Evolutionary conservation across 1,139 yeast genomes (phyloP), one percentile per base, ranked within the genome.

Genomic region (Suzukiozyma palmioleophila): DNA sequence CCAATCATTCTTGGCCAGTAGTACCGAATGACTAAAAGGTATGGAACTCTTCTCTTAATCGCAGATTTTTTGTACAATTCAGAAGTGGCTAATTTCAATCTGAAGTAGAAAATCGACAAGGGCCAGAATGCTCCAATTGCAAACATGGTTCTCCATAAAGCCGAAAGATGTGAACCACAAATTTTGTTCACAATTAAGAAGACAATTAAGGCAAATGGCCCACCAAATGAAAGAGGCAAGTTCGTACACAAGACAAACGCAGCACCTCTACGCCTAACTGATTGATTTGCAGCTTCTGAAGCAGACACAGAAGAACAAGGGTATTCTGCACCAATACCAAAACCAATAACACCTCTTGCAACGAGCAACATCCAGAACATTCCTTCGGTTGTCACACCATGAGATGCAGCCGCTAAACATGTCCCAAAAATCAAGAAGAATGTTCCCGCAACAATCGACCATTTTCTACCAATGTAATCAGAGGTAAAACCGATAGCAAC

Each of bases 61-160:
- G 79, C 77, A 29, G 67, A 64, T 46, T 66, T 65, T 46, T 66
- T 66, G 56, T 68, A 74, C 37, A 71, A 66, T 37, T 66, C 75
- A 2, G 86, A 79, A 21, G 86, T 77, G n/a, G 79, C 78, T 84
- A 84, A 79, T 52, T 74, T 81, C 61, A 70, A 60, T 51, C 92
- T 74, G 68, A 84, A 84, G 56, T 79, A 81, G 54, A 84, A 83
- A 33, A 84, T 82, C 3, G 81, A 64, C 33, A 83, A 60, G 1
- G 94, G 92, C 84, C 86, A 83, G 52, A 84, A 69, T 33, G 79
- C 75, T 28, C 92, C 94, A 44, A 84, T 69, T 14, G 86, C 92
- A 50, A 80, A 81, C 71, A 83, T 74, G 25, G 83, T 76, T 66
- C 92, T 78, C 89, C 90, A 84, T 28, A 81, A 60, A 3, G 81